A percentile compares a stretch with the other conserved stretches of the same genome.
Evolutionary conservation across 2,329 filamentous ascomycete genomes (phyloP).

Genomic region (Monosporascus sp.): DNA sequence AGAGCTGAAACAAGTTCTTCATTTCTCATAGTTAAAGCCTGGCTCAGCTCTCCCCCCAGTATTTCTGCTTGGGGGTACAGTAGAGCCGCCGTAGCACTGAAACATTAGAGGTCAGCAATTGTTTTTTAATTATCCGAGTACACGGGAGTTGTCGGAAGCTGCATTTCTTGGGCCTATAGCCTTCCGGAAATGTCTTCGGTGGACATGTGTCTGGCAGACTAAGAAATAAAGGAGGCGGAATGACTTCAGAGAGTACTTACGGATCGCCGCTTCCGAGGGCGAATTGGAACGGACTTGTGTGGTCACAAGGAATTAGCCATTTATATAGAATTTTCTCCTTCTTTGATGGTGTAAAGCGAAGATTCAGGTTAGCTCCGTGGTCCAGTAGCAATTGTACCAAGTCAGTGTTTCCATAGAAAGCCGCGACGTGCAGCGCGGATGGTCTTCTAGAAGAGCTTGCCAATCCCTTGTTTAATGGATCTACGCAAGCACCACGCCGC

Average conservation of each 20-base stretch:
- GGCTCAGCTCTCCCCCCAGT: not conserved
- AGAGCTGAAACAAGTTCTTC: not conserved
- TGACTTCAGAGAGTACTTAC: too few relatives aligned
- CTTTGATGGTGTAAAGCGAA: not conserved
- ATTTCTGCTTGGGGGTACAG: not conserved
- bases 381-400: conserved; percentile 1
- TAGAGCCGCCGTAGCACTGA: not conserved
- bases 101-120: too few relatives aligned
- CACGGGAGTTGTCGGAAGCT: too few relatives aligned
- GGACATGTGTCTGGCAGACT: too few relatives aligned
- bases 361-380: not conserved
- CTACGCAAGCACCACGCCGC: not conserved
- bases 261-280: conserved; percentile 2
- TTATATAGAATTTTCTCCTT: too few relatives aligned
- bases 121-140: too few relatives aligned
- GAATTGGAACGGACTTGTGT: conserved; percentile 3
- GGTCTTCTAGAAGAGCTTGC: not conserved
- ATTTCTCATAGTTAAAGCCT: not conserved
- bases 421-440: conserved; percentile 4
- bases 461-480: not conserved
- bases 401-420: conserved; percentile 1
- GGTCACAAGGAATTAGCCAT: not conserved
- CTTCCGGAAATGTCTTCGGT: too few relatives aligned
- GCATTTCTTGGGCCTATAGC: too few relatives aligned
- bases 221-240: too few relatives aligned